A percentile compares a stretch with the other conserved stretches of the same genome.
These are phyloP conservation scores for Nakazawaea anatomiae DNA, from an alignment of 805 yeast genomes.

Conservation along the genomic window DNA sequence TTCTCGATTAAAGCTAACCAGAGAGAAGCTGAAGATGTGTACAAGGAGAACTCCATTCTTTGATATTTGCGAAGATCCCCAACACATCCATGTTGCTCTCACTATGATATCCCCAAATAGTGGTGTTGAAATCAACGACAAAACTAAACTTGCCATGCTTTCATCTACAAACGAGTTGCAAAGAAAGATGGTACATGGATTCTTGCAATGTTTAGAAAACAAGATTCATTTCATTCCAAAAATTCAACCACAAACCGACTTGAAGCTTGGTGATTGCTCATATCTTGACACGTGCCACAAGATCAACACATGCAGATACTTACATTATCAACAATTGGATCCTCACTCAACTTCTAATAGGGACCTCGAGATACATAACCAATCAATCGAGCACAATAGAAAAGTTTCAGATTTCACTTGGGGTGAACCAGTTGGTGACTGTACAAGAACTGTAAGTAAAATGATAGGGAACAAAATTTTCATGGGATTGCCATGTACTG, in stretches of 20 bases:
- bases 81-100: conserved; percentile 26
- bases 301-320: conserved; percentile 68
- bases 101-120: conserved; percentile 21
- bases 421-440: conserved; percentile 37
- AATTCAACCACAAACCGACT: conserved; percentile 58
- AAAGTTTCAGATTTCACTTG: conserved; percentile 36
- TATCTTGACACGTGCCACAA: conserved; percentile 93
- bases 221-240: conserved; percentile 52
- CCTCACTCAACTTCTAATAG: conserved; percentile 24
- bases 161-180: background rate
- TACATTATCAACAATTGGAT: conserved; percentile 61
- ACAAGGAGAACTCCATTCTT: conserved; percentile 44
- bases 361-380: conserved; percentile 15
- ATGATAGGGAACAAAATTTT: too few species aligned
- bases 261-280: conserved; percentile 80
- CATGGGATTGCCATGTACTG: conserved; percentile 17
- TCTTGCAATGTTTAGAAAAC: conserved; percentile 25
- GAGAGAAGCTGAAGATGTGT: conserved; percentile 26
- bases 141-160: conserved; percentile 4
- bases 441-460: conserved; percentile 12
- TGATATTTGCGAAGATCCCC: conserved; percentile 41
- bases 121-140: conserved; percentile 19
- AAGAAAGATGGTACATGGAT: background rate
- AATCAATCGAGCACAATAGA: conserved; percentile 14
- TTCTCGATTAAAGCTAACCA: background rate